Percentiles rank a stretch among this genome's conserved stretches.
Conservation (phyloP, 495 filamentous ascomycete genomes). For the Aspergillus nanangensis region DNA sequence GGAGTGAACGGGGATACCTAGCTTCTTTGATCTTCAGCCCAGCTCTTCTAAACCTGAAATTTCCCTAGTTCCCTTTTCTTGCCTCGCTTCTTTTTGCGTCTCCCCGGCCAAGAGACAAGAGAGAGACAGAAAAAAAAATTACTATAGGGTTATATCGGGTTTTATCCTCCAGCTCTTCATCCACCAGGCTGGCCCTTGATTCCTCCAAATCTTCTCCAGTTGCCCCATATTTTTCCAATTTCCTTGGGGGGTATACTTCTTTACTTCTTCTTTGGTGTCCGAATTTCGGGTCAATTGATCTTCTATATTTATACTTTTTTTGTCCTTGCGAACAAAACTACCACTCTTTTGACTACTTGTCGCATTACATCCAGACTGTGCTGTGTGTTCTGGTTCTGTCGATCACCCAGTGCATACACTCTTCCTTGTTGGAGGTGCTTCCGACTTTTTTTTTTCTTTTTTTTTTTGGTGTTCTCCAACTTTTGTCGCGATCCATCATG, state of each 20-base stretch:
- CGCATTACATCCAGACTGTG: conserved; percentile 7
- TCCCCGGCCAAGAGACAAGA: too few relatives aligned
- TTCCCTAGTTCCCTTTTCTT: conserved; percentile 4
- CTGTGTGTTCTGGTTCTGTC: not conserved
- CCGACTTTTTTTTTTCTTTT: conserved; percentile 2
- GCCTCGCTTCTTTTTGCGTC: conserved; percentile 3
- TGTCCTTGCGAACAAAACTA: conserved; percentile 1
- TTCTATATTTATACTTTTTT: not conserved
- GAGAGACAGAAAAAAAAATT: conserved; percentile 35
- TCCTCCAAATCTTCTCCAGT: not conserved
- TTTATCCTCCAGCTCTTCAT: conserved; percentile 14
- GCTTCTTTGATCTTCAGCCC: conserved; percentile 15
- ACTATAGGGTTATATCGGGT: conserved; percentile 12
- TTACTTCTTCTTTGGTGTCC: not conserved
- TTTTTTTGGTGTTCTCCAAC: conserved; percentile 5
- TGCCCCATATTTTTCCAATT: not conserved
- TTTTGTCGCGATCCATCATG: conserved; percentile 25
- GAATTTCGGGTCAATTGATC: not conserved
- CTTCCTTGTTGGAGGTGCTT: too few relatives aligned
- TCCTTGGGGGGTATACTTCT: too few relatives aligned
- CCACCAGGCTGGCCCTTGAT: conserved; percentile 11
- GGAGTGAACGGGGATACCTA: conserved; percentile 44
- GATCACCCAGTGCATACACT: not conserved
- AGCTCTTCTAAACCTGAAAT: conserved; percentile 4
- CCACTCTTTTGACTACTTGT: conserved; percentile 13